These are phyloP conservation scores for Linnemannia exigua DNA, from an alignment of 192 early-diverging fungal genomes.

Conservation along the genomic window DNA sequence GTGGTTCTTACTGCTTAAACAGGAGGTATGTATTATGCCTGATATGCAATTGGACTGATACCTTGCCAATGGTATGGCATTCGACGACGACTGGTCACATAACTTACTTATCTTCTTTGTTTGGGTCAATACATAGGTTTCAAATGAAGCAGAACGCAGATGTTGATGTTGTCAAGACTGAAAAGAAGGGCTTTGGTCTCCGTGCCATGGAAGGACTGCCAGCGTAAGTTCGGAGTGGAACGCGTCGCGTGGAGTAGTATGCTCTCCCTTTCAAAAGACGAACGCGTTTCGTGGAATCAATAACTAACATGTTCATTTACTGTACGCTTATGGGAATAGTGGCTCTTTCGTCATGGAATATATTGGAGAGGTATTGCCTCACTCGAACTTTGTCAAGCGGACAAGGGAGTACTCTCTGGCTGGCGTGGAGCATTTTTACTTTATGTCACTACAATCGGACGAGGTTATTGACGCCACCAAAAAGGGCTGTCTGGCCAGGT, in stretches of 20 bases:
- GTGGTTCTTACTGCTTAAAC: conserved; percentile 91
- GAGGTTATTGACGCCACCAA: conserved; percentile 97
- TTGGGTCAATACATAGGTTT: conserved; percentile 68
- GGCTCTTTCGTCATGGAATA: conserved; percentile 97
- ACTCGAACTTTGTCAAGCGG: conserved; percentile 86
- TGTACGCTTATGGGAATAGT: conserved; percentile 53
- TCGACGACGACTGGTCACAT: not conserved
- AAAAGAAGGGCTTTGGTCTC: conserved; percentile 96
- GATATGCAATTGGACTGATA: not conserved
- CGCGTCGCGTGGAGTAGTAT: not conserved
- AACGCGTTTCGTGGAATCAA: not conserved
- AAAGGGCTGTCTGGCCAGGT: conserved; percentile 93
- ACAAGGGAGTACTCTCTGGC: conserved; percentile 84
- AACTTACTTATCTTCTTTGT: not conserved
- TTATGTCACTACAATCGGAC: conserved; percentile 95
- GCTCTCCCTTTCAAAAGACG: not conserved
- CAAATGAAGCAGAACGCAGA: conserved; percentile 87
- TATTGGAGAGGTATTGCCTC: conserved; percentile 93
- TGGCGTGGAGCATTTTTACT: conserved; percentile 96
- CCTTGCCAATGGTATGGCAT: not conserved
- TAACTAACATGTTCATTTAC: conserved; percentile 8
- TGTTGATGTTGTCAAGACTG: conserved; percentile 91
- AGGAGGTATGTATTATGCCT: conserved; percentile 65
- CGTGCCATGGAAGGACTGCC: conserved; percentile 74
- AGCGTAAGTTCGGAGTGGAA: conserved; percentile 64